Conservation (phyloP, 1,139 yeast genomes). For the Nakaseomyces bracarensis region DNA sequence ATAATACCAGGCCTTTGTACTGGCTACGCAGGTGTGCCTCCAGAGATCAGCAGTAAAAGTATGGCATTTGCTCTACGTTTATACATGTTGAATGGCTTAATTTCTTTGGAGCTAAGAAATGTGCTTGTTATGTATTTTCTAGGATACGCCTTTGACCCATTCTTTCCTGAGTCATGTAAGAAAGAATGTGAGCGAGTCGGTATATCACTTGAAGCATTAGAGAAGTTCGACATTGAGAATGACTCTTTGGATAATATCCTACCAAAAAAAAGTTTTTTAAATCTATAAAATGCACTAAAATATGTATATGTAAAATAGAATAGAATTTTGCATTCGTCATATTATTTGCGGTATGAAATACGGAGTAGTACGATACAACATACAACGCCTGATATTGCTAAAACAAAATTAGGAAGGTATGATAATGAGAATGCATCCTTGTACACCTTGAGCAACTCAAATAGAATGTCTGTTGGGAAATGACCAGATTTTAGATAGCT, state of each 20-base stretch:
- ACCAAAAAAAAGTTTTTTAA: conserved; percentile 9
- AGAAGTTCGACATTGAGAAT: conserved; percentile 15
- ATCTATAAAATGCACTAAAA: conserved; percentile 1
- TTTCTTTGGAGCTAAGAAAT: conserved; percentile 22
- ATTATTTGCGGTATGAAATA: not conserved
- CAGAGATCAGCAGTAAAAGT: conserved; percentile 30
- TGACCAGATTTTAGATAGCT: conserved; percentile 31
- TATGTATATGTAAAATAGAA: not conserved
- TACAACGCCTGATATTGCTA: conserved; percentile 18
- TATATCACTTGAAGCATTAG: conserved; percentile 14
- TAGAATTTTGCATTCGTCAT: not conserved
- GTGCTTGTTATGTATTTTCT: conserved; percentile 25
- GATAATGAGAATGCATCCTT: conserved; percentile 24
- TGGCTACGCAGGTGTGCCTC: conserved; percentile 42
- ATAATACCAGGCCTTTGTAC: conserved; percentile 45
- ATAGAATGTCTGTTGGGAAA: conserved; percentile 24
- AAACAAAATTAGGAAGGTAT: conserved; percentile 24
- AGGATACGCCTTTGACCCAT: conserved; percentile 22
- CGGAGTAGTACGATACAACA: conserved; percentile 6
- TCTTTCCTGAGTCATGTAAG: conserved; percentile 15
- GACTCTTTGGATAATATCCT: conserved; percentile 16
- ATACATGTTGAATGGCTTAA: conserved; percentile 13
- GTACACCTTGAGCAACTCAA: conserved; percentile 24
- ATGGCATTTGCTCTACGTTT: conserved; percentile 29
- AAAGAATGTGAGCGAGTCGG: conserved; percentile 20